Conservation (phyloP, 2,329 filamentous ascomycete genomes). For the Penicillium sp. region DNA sequence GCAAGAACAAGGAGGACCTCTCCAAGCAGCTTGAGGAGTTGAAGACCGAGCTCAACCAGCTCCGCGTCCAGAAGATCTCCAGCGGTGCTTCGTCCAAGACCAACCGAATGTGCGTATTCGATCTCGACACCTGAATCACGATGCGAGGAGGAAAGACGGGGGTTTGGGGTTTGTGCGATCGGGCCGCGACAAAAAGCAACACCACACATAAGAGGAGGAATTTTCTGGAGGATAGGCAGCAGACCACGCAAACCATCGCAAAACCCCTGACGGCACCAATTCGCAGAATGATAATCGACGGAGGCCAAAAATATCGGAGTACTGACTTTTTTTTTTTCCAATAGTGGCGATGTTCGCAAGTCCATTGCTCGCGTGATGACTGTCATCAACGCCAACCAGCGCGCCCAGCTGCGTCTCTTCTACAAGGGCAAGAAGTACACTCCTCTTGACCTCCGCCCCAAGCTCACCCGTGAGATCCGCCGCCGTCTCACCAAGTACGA, state of each 20-base stretch:
- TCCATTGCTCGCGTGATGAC: conserved; percentile 98
- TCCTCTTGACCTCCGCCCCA: conserved; percentile 95
- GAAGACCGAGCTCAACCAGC: conserved; percentile 92
- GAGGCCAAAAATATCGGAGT: conserved; percentile 9
- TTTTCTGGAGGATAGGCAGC: not conserved
- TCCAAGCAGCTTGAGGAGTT: conserved; percentile 91
- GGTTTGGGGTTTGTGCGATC: conserved; percentile 6
- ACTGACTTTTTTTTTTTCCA: conserved; percentile 29
- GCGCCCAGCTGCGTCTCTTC: conserved; percentile 95
- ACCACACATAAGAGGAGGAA: conserved; percentile 5
- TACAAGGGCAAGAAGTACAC: conserved; percentile 99
- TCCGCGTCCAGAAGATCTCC: conserved; percentile 97
- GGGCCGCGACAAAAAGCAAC: conserved; percentile 10
- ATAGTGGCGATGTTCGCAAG: conserved; percentile 97
- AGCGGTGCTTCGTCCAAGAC: conserved; percentile 91
- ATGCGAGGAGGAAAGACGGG: conserved; percentile 10
- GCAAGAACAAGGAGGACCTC: conserved; percentile 99
- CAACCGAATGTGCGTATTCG: conserved; percentile 81
- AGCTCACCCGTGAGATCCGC: conserved; percentile 97
- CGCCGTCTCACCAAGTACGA: conserved; percentile 92
- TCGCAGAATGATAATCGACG: conserved; percentile 6
- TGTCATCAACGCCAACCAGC: conserved; percentile 99
- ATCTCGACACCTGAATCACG: conserved; percentile 9
- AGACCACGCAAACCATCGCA: not conserved
- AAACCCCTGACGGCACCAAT: conserved; percentile 1